Base-by-base conservation (phyloP, 2,329 filamentous ascomycete genomes). In the Coleophoma crateriformis region DNA sequence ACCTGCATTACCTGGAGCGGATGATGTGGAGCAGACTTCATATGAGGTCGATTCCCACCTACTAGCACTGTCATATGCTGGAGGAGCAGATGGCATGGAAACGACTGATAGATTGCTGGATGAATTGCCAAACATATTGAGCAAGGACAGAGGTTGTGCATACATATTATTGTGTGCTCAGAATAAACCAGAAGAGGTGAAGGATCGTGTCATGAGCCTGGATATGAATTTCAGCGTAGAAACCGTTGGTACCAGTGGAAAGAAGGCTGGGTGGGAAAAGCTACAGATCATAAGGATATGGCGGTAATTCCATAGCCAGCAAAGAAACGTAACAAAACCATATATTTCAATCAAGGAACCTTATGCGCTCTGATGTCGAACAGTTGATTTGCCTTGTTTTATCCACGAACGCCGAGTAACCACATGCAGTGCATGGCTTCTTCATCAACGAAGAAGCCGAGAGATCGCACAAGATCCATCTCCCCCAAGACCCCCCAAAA, bases 191-290 rank as follows among this genome's bases (percentile, higher is more conserved):
- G 82, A 85, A 22, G 71, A 81, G 47, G 87, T 95, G 45, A 89
- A 85, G 67, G 65, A 72, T 52, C 70, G 76, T 45, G 79, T 94
- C 52, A 69, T 71, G 38, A 61, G 56, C 3, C 81, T 87, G 81
- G 72, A 71, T n/a, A 50, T 54, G 13, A 65, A 60, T 20, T 97
- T 92, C 94, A 75, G 68, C 53, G 88, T 81, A 10, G 83, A 90
- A 65, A 88, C 81, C 15, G 90, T 95, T 4, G 86, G 88, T 7
- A 79, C 77, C 48, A 96, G 90, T 67, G 92, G 92, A 45, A 90
- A 85, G 73, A 82, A 87, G 67, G 92, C 87, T 32, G 94, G 94
- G 0, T 96, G 92, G 91, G 94, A 99, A 73, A 95, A 87, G 71
- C 73, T 99, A 67, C 85, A 90, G 63, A 87, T 99, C 60, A 73